These are phyloP conservation scores for Sporobolomyces roseus DNA, from an alignment of 768 basidiomycete genomes.

Conservation along the genomic window DNA sequence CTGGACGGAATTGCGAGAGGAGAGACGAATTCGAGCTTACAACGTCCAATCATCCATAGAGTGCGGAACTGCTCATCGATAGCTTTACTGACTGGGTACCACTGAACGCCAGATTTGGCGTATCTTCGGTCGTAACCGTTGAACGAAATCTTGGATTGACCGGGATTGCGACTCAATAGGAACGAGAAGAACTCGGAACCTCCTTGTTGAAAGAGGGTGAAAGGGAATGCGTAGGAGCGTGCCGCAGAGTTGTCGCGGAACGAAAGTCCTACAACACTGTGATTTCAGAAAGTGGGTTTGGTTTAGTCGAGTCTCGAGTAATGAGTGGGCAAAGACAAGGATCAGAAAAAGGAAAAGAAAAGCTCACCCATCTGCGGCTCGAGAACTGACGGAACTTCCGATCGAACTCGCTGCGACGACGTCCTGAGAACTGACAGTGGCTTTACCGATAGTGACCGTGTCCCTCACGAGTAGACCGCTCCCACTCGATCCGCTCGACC, in stretches of 20 bases:
- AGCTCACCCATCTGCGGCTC: conserved; percentile 9
- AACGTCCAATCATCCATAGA: conserved; percentile 12
- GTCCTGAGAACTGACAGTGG: conserved; percentile 1
- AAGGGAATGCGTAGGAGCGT: conserved; percentile 20
- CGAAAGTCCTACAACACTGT: conserved; percentile 13
- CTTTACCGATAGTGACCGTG: conserved; percentile 5
- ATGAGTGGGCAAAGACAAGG: too few relatives aligned
- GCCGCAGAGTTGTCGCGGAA: conserved; percentile 5
- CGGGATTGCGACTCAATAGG: neutral
- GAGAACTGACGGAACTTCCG: neutral
- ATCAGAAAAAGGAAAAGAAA: neutral
- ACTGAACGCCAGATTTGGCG: neutral
- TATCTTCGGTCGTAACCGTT: conserved; percentile 1
- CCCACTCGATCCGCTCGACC: neutral
- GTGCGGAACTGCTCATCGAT: conserved; percentile 7
- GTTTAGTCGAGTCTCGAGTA: neutral
- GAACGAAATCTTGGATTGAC: conserved; percentile 2
- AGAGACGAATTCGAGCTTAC: neutral
- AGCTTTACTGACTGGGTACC: neutral
- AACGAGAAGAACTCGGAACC: neutral
- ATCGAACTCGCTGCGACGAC: conserved; percentile 2
- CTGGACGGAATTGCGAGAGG: neutral
- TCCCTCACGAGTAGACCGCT: conserved; percentile 9
- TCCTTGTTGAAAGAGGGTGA: conserved; percentile 8
- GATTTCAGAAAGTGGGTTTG: neutral